Percentiles rank a stretch among this genome's conserved stretches.
Conservation (phyloP, 164 flowering plant species). For the Dillenia suffruticosa region DNA sequence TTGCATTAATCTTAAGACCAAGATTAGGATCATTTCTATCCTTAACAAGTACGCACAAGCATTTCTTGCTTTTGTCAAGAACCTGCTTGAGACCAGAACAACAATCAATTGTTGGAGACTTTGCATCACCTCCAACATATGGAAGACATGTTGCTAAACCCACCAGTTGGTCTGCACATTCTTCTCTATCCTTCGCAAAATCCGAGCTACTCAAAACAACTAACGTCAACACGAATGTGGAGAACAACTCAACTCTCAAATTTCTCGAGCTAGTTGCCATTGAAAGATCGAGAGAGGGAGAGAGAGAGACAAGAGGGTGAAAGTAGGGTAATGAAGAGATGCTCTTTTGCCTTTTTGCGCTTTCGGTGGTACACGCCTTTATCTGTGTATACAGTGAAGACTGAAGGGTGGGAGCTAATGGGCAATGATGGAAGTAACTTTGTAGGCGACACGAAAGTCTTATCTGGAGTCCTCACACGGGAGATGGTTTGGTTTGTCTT, state of each 20-base stretch:
- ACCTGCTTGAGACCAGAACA: slow-evolving; percentile 61
- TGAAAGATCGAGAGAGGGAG: background rate
- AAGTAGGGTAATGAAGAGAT: too few relatives aligned
- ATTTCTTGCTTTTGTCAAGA: slow-evolving; percentile 48
- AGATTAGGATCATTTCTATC: slow-evolving; percentile 63
- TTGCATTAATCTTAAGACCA: slow-evolving; percentile 62
- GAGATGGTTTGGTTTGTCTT: too few relatives aligned
- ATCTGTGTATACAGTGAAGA: too few relatives aligned
- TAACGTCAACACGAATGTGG: slow-evolving; percentile 14
- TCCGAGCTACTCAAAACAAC: slow-evolving; percentile 29
- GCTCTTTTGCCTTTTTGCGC: too few relatives aligned
- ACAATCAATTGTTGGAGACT: slow-evolving; percentile 67
- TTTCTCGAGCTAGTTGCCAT: background rate
- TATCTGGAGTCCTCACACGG: too few relatives aligned
- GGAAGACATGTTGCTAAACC: slow-evolving; percentile 65
- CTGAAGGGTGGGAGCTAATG: too few relatives aligned
- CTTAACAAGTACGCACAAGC: slow-evolving; percentile 65
- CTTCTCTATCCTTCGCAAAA: slow-evolving; percentile 40
- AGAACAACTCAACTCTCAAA: background rate
- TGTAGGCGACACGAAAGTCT: too few relatives aligned
- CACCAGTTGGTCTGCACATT: slow-evolving; percentile 48
- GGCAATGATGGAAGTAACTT: too few relatives aligned
- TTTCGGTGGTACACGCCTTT: too few relatives aligned
- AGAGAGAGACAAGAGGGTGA: background rate
- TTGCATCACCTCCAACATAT: slow-evolving; percentile 55